These are phyloP conservation scores for Telfairia occidentalis DNA, from an alignment of 331 rosid species.

Conservation along the genomic window DNA sequence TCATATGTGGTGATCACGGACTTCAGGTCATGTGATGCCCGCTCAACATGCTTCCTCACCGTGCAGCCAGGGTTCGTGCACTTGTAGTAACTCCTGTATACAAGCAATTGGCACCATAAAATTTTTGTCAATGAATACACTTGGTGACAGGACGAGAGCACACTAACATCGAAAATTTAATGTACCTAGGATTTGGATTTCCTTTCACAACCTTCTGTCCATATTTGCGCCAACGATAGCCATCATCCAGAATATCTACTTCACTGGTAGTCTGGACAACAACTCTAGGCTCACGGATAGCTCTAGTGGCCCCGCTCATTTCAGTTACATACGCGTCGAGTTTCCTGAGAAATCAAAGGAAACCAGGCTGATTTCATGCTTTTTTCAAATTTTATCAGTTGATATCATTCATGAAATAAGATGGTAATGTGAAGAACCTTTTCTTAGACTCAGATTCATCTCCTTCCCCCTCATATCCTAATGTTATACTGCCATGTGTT, in stretches of 20 bases:
- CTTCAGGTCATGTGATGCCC: conserved; percentile 86
- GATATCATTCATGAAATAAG: conserved; percentile 11
- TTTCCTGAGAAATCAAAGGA: conserved; percentile 47
- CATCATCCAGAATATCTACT: conserved; percentile 94
- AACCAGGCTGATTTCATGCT: neutral
- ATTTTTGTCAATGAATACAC: neutral
- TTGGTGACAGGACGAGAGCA: neutral
- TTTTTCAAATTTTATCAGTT: conserved; percentile 15
- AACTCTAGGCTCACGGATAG: conserved; percentile 94
- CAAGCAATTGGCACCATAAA: conserved; percentile 9
- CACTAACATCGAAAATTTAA: neutral
- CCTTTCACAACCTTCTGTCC: conserved; percentile 98
- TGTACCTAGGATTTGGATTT: conserved; percentile 93
- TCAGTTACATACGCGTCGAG: conserved; percentile 75
- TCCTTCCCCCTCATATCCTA: conserved; percentile 79
- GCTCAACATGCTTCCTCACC: conserved; percentile 90
- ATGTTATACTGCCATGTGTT: conserved; percentile 79
- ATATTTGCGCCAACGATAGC: conserved; percentile 94
- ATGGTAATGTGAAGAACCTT: conserved; percentile 38
- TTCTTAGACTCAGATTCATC: conserved; percentile 92
- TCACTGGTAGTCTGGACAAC: conserved; percentile 98
- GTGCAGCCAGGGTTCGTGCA: conserved; percentile 88
- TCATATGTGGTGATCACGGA: conserved; percentile 87
- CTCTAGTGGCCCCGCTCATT: conserved; percentile 96
- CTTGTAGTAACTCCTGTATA: conserved; percentile 89